Base-by-base conservation (phyloP, 1,139 yeast species). In the Arxiozyma bovina region DNA sequence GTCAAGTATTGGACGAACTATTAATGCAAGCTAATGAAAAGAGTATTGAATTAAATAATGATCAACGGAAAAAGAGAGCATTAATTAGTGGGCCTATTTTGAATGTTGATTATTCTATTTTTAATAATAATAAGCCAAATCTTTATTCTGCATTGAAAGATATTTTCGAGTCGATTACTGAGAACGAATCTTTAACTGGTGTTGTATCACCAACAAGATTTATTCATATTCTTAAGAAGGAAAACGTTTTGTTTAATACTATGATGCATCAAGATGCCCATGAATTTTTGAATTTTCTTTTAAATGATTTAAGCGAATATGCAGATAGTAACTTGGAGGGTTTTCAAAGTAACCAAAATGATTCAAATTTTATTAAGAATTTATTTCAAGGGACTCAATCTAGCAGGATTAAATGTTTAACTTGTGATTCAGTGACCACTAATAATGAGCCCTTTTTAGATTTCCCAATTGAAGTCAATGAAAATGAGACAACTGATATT, bases 211-310 rank as follows among this genome's bases (percentile, higher is more conserved):
- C 98, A 0, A 73, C 76, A 38, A 78, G 80, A 62, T 79, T 93
- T 54, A 81, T 93, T 51, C 83, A 83, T 50, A 84, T 85, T 52
- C 74, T 91, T 51, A 90, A 89, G 68, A 81, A 80, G 54, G 91
- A 88, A 62, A 93, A 93, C 69, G 88, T 83, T 62, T 74, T 93
- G 61, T 93, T 93, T 69, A 77, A 96, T 59, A 87, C 89, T 58
- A 84, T 87, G 55, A 91, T 90, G 96, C 99, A 93, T 70, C 99
- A 93, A 67, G 99, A 93, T 74, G 97, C 99, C 5, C 99, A 93
- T 70, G 99, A 93, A 69, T 93, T 93, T 70, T 78, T 90, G 66
- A 91, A 91, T 69, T 91, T 88, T 65, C 70, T 91, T 59, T 75
- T 93, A 53, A 93, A 93, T 70, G 87, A 85, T 60, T 81, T 88